These are phyloP conservation scores for Diplodia seriata DNA, from an alignment of 2,329 filamentous ascomycete genomes.

Conservation along the genomic window DNA sequence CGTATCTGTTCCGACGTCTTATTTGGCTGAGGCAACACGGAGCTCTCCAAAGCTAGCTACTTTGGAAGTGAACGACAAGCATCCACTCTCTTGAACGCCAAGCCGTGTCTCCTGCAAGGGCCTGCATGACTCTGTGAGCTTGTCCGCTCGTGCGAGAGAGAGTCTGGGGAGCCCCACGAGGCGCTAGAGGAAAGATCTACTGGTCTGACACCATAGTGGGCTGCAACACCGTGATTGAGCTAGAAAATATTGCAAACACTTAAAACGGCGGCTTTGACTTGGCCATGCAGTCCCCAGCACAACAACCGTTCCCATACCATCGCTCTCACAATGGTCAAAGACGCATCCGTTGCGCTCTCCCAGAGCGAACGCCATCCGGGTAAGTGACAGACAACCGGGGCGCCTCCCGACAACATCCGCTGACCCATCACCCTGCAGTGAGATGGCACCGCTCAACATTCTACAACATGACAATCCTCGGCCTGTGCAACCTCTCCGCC, in stretches of 20 bases:
- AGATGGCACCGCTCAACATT: conserved; percentile 42
- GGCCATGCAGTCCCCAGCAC: background rate
- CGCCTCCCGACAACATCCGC: background rate
- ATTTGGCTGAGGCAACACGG: background rate
- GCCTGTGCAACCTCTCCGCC: conserved; percentile 54
- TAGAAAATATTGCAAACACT: background rate
- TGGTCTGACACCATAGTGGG: conserved; percentile 15
- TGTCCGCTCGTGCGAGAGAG: background rate
- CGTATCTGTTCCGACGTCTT: background rate
- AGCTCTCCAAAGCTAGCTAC: background rate
- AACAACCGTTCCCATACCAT: background rate
- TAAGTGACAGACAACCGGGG: background rate
- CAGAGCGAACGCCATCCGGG: background rate
- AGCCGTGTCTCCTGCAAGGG: background rate
- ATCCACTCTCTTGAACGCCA: background rate
- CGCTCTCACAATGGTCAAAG: background rate
- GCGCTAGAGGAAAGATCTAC: background rate
- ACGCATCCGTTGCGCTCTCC: background rate
- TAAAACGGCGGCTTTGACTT: background rate
- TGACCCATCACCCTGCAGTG: background rate
- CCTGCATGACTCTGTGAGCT: background rate
- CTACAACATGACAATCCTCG: conserved; percentile 57
- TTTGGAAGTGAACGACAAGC: background rate
- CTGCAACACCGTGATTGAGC: conserved; percentile 8
- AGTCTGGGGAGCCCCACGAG: conserved; percentile 1